Conservation (phyloP, 1,284 basidiomycete genomes). For the Pseudozyma hubeiensis region DNA sequence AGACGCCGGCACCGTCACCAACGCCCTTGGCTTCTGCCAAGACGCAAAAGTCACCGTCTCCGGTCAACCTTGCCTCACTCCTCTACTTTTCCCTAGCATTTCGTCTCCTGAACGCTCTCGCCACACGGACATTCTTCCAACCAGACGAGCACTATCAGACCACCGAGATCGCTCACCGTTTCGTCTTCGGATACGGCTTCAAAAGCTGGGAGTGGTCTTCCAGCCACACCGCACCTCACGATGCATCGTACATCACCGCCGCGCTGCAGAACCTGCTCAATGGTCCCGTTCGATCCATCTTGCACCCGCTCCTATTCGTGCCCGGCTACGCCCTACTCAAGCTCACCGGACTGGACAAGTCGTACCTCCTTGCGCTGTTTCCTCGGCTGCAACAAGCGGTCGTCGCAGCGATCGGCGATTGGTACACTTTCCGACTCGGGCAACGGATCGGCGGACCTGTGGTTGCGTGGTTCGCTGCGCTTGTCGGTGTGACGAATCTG, state of each 20-base stretch:
- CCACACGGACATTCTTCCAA: slow-evolving; percentile 89
- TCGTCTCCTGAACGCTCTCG: slow-evolving; percentile 73
- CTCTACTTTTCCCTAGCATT: slow-evolving; percentile 64
- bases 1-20: background rate
- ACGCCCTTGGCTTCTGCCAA: background rate
- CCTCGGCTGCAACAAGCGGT: slow-evolving; percentile 84
- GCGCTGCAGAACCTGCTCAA: slow-evolving; percentile 17
- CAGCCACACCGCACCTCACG: background rate
- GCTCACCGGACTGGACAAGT: slow-evolving; percentile 73
- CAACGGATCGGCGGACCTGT: slow-evolving; percentile 74
- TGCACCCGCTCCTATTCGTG: slow-evolving; percentile 75
- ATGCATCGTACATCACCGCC: slow-evolving; percentile 12
- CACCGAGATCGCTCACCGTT: slow-evolving; percentile 87
- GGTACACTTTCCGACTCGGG: slow-evolving; percentile 78
- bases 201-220: slow-evolving; percentile 93
- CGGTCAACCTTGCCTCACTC: slow-evolving; percentile 12
- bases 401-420: slow-evolving; percentile 84
- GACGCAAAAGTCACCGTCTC: background rate
- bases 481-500: slow-evolving; percentile 85
- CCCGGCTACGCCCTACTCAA: slow-evolving; percentile 81
- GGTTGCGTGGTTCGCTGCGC: slow-evolving; percentile 71
- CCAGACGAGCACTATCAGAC: slow-evolving; percentile 98
- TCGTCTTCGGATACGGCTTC: slow-evolving; percentile 90
- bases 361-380: slow-evolving; percentile 58
- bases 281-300: slow-evolving; percentile 68